A percentile compares a stretch with the other conserved stretches of the same genome.
phyloP scores from a whole-genome alignment of 2,329 filamentous ascomycete species.

The Echinosphaeria canescens region DNA sequence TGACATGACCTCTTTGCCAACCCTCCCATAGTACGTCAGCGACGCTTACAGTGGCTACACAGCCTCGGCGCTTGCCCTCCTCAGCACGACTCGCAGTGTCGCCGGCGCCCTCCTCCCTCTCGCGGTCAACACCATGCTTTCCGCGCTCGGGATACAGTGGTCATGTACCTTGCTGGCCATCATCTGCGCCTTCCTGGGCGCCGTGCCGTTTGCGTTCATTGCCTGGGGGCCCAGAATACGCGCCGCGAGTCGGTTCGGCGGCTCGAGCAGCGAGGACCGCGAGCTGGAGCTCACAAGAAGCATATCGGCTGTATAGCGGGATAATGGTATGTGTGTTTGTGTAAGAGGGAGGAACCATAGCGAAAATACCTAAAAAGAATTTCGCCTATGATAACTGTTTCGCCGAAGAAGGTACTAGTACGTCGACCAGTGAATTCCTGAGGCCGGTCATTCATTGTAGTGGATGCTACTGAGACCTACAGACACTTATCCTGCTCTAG shows the following conservation, averaged over 20 bases:
- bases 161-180: slow-evolving; percentile 25
- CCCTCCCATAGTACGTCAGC: too few relatives aligned
- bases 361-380: too few relatives aligned
- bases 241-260: slow-evolving; percentile 14
- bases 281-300: background rate
- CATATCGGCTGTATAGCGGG: background rate
- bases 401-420: too few relatives aligned
- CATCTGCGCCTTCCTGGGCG: slow-evolving; percentile 18
- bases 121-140: slow-evolving; percentile 8
- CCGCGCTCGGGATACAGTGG: slow-evolving; percentile 8
- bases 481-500: too few relatives aligned
- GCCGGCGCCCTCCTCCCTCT: slow-evolving; percentile 8
- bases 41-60: slow-evolving; percentile 9
- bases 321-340: too few relatives aligned
- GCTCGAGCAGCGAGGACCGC: background rate
- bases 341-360: too few relatives aligned
- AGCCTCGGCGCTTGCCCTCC: slow-evolving; percentile 8
- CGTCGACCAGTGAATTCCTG: too few relatives aligned
- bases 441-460: too few relatives aligned
- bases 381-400: too few relatives aligned
- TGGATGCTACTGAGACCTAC: too few relatives aligned
- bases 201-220: slow-evolving; percentile 27
- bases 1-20: too few relatives aligned
- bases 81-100: slow-evolving; percentile 7
- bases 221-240: slow-evolving; percentile 18